phyloP scores from a whole-genome alignment of 2,329 filamentous ascomycete species.

The Colletotrichum brevisporum region DNA sequence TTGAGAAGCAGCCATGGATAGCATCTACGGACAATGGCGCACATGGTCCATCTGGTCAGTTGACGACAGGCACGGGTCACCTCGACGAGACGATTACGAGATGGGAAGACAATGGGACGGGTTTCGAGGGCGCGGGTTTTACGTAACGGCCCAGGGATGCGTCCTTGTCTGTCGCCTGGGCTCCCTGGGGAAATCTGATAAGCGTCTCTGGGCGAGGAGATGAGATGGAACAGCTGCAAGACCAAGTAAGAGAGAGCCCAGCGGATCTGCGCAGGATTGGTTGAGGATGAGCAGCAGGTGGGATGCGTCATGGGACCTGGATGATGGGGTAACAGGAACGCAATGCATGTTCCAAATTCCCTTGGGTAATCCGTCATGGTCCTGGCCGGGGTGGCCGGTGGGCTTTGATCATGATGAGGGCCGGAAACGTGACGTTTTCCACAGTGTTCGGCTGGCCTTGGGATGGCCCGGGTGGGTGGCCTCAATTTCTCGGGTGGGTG shows the following conservation, averaged over 20 bases:
- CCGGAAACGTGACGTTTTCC: too few relatives aligned
- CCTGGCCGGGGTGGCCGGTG: too few relatives aligned
- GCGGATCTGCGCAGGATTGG: too few relatives aligned
- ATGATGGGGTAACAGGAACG: too few relatives aligned
- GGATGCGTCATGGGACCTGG: too few relatives aligned
- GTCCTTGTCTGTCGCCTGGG: conserved; percentile 13
- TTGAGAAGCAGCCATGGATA: too few relatives aligned
- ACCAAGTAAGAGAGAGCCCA: too few relatives aligned
- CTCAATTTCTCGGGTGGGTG: conserved; percentile 14
- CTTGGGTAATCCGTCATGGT: too few relatives aligned
- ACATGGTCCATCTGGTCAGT: conserved; percentile 2
- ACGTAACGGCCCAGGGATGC: conserved; percentile 31
- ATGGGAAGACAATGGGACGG: not conserved
- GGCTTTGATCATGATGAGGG: too few relatives aligned
- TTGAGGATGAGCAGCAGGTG: too few relatives aligned
- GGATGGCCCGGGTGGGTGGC: not conserved
- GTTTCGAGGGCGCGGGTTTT: conserved; percentile 18
- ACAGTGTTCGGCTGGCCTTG: too few relatives aligned
- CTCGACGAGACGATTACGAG: conserved; percentile 10
- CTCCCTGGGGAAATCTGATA: conserved; percentile 9
- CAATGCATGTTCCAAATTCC: too few relatives aligned
- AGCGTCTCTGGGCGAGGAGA: not conserved
- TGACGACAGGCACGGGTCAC: conserved; percentile 24
- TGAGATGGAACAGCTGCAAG: not conserved
- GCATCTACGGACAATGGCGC: not conserved